Evolutionary conservation across 2,329 filamentous ascomycete species (phyloP).

Genomic region (Calonectria henricotiae): DNA sequence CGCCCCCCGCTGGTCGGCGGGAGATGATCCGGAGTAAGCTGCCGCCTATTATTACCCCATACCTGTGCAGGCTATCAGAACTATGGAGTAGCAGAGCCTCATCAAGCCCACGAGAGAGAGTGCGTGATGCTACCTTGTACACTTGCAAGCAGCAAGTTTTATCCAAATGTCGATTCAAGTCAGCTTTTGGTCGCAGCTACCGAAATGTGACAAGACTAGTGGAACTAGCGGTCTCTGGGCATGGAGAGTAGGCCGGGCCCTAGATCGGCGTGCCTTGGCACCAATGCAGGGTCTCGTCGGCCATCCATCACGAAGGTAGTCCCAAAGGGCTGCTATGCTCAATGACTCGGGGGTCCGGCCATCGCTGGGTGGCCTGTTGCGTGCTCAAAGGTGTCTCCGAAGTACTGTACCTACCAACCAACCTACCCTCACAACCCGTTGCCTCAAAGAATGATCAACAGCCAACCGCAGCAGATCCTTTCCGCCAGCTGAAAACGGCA

Average conservation of each 20-base stretch:
- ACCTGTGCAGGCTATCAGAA: background rate
- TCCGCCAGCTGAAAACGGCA: background rate
- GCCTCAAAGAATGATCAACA: conserved; percentile 4
- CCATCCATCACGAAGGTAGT: conserved; percentile 17
- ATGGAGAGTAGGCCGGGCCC: conserved; percentile 26
- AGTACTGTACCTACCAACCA: too few species aligned
- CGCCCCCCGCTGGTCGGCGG: background rate
- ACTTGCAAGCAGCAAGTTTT: background rate
- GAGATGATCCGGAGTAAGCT: background rate
- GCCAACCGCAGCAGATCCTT: background rate
- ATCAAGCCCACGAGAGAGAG: background rate
- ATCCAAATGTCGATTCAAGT: background rate
- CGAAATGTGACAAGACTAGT: conserved; percentile 22
- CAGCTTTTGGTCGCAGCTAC: conserved; percentile 8
- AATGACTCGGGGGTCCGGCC: conserved; percentile 22
- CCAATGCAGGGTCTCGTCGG: conserved; percentile 19
- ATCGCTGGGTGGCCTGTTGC: conserved; percentile 10
- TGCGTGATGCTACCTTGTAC: background rate
- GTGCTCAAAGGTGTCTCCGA: background rate
- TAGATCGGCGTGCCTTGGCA: conserved; percentile 34
- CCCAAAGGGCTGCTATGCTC: background rate
- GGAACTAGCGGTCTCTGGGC: background rate
- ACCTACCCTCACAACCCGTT: background rate
- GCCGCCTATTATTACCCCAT: conserved; percentile 13
- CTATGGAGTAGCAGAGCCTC: conserved; percentile 5